A percentile compares a stretch with the other conserved stretches of the same genome.
phyloP scores from a whole-genome alignment of 345 rosid species.

The Boechera stricta region DNA sequence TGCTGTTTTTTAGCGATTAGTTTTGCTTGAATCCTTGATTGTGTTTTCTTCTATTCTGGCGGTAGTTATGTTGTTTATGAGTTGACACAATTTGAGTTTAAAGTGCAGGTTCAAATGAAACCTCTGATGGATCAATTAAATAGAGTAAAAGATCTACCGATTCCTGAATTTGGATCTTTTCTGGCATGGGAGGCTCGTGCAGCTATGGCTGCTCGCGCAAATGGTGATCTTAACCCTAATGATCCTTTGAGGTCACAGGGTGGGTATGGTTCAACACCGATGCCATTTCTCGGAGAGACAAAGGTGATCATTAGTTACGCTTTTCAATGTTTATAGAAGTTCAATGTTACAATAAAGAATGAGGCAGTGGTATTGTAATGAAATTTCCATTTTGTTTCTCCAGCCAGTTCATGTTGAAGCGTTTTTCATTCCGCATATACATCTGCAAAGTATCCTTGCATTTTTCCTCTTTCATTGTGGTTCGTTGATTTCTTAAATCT shows the following conservation, averaged over 20 bases:
- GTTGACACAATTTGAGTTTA: conserved; percentile 32
- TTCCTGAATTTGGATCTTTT: conserved; percentile 79
- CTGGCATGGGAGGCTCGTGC: conserved; percentile 96
- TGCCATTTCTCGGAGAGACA: conserved; percentile 91
- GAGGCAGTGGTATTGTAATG: conserved; percentile 13
- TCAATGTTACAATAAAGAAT: conserved; percentile 20
- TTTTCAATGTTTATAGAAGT: conserved; percentile 25
- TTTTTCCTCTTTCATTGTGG: conserved; percentile 9
- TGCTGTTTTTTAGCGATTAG: conserved; percentile 21
- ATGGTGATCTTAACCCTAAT: conserved; percentile 66
- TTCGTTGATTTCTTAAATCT: conserved; percentile 20
- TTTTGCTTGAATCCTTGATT: neutral
- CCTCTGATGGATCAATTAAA: conserved; percentile 75
- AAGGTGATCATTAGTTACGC: conserved; percentile 54
- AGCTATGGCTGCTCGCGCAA: conserved; percentile 64
- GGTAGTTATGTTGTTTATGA: conserved; percentile 9
- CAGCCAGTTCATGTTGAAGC: neutral
- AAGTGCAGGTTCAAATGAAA: conserved; percentile 73
- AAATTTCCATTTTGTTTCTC: conserved; percentile 2
- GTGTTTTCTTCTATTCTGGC: neutral
- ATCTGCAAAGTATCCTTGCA: neutral
- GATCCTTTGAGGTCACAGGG: conserved; percentile 81
- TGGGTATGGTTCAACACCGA: conserved; percentile 80
- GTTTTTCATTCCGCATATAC: neutral
- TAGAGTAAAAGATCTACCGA: conserved; percentile 78